Percentiles rank a stretch among this genome's conserved stretches.
Conservation (phyloP, 2,329 filamentous ascomycete genomes). For the Xylariomycetidae sp. region DNA sequence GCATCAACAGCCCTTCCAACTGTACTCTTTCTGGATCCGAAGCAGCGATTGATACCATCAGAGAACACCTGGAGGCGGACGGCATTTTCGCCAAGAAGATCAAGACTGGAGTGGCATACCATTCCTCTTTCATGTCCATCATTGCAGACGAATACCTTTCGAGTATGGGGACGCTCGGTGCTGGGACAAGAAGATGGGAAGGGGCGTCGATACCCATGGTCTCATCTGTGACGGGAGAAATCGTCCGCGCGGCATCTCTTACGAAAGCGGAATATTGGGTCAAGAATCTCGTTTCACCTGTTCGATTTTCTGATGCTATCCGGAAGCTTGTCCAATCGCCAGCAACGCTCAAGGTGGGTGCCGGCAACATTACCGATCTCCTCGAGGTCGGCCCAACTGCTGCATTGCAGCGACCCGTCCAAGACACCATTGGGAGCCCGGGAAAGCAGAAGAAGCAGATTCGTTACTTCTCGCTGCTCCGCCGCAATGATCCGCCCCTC, state of each 20-base stretch:
- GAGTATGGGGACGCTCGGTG: constrained; percentile 17
- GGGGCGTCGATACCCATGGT: constrained; percentile 18
- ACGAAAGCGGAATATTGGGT: constrained; percentile 26
- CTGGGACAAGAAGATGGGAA: constrained; percentile 5
- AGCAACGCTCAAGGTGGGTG: constrained; percentile 18
- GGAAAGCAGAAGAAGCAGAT: constrained; percentile 13
- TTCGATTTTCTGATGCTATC: constrained; percentile 26
- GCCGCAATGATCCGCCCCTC: constrained; percentile 13
- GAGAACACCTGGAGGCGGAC: constrained; percentile 16
- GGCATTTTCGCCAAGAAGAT: constrained; percentile 26
- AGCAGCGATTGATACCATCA: constrained; percentile 17
- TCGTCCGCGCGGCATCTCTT: constrained; percentile 6
- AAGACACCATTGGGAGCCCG: constrained; percentile 18
- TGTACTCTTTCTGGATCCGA: constrained; percentile 24
- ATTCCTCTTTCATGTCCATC: constrained; percentile 19
- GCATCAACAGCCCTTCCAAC: constrained; percentile 27
- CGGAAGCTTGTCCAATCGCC: constrained; percentile 12
- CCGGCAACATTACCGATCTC: constrained; percentile 18
- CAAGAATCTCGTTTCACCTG: constrained; percentile 28
- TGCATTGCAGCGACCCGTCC: constrained; percentile 22
- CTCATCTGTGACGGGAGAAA: constrained; percentile 16
- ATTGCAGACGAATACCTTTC: constrained; percentile 19
- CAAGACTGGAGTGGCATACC: constrained; percentile 24
- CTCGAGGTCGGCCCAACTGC: constrained; percentile 27
- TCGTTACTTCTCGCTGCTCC: constrained; percentile 15